These are phyloP conservation scores for Cyclostephanos tholiformis DNA, from an alignment of 108 stramenopile species.

Conservation along the genomic window DNA sequence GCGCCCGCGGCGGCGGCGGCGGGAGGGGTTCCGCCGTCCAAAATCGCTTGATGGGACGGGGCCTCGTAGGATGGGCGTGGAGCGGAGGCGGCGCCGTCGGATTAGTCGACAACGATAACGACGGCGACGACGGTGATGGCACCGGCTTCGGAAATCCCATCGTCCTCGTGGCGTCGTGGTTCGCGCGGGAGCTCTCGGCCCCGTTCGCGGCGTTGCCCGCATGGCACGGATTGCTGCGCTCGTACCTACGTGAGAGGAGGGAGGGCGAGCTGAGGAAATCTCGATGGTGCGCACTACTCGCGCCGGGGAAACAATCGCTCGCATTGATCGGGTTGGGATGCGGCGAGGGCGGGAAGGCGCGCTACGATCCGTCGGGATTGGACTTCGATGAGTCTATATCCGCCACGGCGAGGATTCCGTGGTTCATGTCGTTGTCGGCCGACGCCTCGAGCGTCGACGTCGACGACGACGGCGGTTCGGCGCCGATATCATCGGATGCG, in stretches of 20 bases:
- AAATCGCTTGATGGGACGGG: no score
- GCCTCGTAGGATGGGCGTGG: no score
- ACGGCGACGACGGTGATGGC: no score
- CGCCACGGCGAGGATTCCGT: constrained; percentile 24
- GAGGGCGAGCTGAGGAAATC: constrained; percentile 13
- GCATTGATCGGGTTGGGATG: not conserved
- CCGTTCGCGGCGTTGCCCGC: constrained; percentile 48
- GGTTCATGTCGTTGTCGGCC: not conserved
- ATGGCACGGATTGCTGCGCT: constrained; percentile 45
- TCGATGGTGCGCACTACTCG: constrained; percentile 11
- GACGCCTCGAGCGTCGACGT: not conserved
- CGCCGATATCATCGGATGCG: not conserved
- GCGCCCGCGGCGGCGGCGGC: no score
- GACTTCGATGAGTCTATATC: constrained; percentile 47
- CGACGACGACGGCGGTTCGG: constrained; percentile 17
- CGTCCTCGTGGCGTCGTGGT: constrained; percentile 29
- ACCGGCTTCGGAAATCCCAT: constrained; percentile 15
- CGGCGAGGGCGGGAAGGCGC: constrained; percentile 9
- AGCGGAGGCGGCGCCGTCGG: no score
- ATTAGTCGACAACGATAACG: no score
- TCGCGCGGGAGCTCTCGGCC: constrained; percentile 43
- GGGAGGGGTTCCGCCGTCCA: no score
- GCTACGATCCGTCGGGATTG: constrained; percentile 23
- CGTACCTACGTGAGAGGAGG: constrained; percentile 28
- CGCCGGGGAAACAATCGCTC: constrained; percentile 26